Percentiles rank a stretch among this genome's conserved stretches.
phyloP scores from a whole-genome alignment of 176 grass and related monocot genomes.

The Avena atlantica region DNA sequence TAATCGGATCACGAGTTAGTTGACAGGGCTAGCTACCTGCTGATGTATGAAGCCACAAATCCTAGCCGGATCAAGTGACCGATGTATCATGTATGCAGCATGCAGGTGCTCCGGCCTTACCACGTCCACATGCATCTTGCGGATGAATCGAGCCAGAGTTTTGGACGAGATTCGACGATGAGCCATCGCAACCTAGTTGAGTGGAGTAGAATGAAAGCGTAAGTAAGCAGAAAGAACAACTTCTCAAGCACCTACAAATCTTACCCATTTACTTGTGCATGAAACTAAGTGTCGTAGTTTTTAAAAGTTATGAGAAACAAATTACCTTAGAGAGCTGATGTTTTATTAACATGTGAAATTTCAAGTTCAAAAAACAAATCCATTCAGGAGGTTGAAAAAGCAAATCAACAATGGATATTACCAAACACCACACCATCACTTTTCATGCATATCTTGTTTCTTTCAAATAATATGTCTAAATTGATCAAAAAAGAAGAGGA shows the following conservation, averaged over 20 bases:
- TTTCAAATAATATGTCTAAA: no score
- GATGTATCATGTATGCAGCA: no score
- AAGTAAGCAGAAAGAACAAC: background rate
- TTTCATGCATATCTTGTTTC: no score
- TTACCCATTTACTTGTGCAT: background rate
- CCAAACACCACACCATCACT: no score
- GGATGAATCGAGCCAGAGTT: background rate
- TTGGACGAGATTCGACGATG: background rate
- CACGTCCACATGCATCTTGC: background rate
- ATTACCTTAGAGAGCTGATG: no score
- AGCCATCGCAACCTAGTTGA: background rate
- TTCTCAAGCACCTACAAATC: background rate
- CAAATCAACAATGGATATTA: no score
- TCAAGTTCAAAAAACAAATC: no score
- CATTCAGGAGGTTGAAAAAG: no score
- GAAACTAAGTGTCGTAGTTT: no score
- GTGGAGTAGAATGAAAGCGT: background rate
- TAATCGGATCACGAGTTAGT: background rate
- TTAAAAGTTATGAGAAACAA: no score
- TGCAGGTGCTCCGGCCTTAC: background rate
- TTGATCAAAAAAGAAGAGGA: no score
- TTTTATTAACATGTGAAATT: no score
- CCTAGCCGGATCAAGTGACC: background rate
- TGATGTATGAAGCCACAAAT: conserved; percentile 9
- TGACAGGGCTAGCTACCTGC: background rate